Evolutionary conservation across 306 rosid species (phyloP), one percentile per base, ranked within the genome.

Genomic region (Chamaecrista fasciculata): DNA sequence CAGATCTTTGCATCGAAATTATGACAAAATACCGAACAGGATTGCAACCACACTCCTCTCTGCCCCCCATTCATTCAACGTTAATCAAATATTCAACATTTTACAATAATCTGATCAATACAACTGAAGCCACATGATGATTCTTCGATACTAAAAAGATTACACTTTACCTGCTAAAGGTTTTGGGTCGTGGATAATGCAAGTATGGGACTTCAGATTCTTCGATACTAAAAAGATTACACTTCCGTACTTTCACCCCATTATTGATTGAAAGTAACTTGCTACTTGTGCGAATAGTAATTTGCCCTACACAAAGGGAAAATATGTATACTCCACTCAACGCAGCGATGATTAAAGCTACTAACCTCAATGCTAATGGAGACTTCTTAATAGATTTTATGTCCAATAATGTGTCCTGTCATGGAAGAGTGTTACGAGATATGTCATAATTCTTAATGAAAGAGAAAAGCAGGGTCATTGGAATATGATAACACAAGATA

Each of bases 1-100:
- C 98, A 49, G 97, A 93, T 84, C 98, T 90, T 82, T 93, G 97
- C 98, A 82, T 86, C 6, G 97, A 93, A 52, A 88, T 73, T n/a
- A 93, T 85, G 72, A 90, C 91, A 16, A 93, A 93, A 68, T 76
- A 87, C n/a, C 87, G 77, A 71, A 90, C 94, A 8, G 91, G 97
- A 80, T 88, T 83, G 83, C 97, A 79, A 8, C 76, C 83, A 67
- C 98, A 92, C 67, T 86, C 96, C 71, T 86, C 78, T 83, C 98
- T 93, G 74, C 69, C 69, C n/a, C n/a, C n/a, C n/a, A n/a, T n/a
- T n/a, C 68, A 76, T 78, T 56, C 42, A 46, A 70, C 67, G 46
- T 70, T 55, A 64, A 80, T 62, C 62, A n/a, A n/a, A n/a, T n/a
- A 52, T 18, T 72, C 42, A 67, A 53, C 24, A 62, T 36, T 7